Evolutionary conservation across 352 stramenopile genomes (phyloP).

Genomic region (Pythium folliculosum): DNA sequence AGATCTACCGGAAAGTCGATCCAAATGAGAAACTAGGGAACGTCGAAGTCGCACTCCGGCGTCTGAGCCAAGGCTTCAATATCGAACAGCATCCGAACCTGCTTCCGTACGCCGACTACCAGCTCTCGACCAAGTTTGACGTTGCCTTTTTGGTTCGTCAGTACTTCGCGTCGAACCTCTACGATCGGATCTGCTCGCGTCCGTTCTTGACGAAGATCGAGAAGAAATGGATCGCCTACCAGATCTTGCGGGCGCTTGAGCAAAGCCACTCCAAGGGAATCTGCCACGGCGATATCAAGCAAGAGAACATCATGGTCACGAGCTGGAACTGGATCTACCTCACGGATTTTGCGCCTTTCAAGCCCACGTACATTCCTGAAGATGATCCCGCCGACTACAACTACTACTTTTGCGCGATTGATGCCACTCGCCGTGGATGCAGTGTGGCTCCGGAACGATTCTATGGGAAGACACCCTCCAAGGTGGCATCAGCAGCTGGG

Average conservation of each 20-base stretch:
- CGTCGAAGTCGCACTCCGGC: slow-evolving; percentile 56
- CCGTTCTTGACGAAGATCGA: slow-evolving; percentile 95
- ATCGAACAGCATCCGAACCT: slow-evolving; percentile 80
- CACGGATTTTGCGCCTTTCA: slow-evolving; percentile 96
- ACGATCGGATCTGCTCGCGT: slow-evolving; percentile 95
- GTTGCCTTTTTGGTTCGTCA: slow-evolving; percentile 95
- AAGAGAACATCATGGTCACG: slow-evolving; percentile 98
- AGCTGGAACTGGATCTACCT: slow-evolving; percentile 98
- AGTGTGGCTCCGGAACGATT: slow-evolving; percentile 97
- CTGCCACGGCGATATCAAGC: slow-evolving; percentile 97
- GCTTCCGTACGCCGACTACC: slow-evolving; percentile 80
- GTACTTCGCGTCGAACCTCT: slow-evolving; percentile 96
- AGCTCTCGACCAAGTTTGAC: slow-evolving; percentile 77
- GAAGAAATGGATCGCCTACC: slow-evolving; percentile 98
- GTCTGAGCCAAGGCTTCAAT: slow-evolving; percentile 55
- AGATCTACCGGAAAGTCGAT: slow-evolving; percentile 89
- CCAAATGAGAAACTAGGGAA: slow-evolving; percentile 62
- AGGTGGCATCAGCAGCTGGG: slow-evolving; percentile 19
- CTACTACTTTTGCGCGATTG: slow-evolving; percentile 92
- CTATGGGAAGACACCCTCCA: slow-evolving; percentile 40
- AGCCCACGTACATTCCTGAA: slow-evolving; percentile 94
- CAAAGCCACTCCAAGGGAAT: slow-evolving; percentile 92
- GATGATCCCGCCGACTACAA: slow-evolving; percentile 96
- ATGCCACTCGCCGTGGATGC: slow-evolving; percentile 88
- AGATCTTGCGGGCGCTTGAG: slow-evolving; percentile 94